A percentile compares a stretch with the other conserved stretches of the same genome.
These are phyloP conservation scores for Knoxdaviesia proteae DNA, from an alignment of 2,329 filamentous ascomycete genomes.

Conservation along the genomic window DNA sequence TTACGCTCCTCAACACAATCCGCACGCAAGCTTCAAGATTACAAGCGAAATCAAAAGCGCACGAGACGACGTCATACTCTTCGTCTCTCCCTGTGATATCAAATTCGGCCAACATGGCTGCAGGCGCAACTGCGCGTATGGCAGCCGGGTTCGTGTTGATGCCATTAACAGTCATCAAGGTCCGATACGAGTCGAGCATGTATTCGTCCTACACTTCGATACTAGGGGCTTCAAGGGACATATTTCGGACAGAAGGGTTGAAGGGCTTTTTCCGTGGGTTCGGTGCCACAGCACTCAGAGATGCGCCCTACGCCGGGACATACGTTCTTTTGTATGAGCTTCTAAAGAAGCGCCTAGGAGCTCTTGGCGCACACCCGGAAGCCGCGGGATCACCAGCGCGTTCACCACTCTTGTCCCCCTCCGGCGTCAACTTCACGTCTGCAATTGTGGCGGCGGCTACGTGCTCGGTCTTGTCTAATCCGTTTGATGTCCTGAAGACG, in stretches of 20 bases:
- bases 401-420: slow-evolving; percentile 1
- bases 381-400: background rate
- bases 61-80: slow-evolving; percentile 19
- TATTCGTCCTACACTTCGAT: slow-evolving; percentile 66
- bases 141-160: slow-evolving; percentile 81
- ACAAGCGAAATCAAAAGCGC: background rate
- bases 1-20: slow-evolving; percentile 67
- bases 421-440: slow-evolving; percentile 62
- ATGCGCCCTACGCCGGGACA: slow-evolving; percentile 89
- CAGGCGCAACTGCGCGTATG: slow-evolving; percentile 66
- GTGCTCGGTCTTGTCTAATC: slow-evolving; percentile 81
- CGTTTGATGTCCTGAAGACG: slow-evolving; percentile 93
- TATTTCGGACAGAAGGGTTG: slow-evolving; percentile 49
- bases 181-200: slow-evolving; percentile 76
- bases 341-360: slow-evolving; percentile 42
- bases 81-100: slow-evolving; percentile 65
- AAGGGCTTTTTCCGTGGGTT: slow-evolving; percentile 85
- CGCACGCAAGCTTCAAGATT: slow-evolving; percentile 18
- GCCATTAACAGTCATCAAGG: slow-evolving; percentile 91
- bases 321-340: slow-evolving; percentile 92
- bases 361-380: slow-evolving; percentile 2
- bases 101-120: slow-evolving; percentile 65
- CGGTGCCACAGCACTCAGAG: slow-evolving; percentile 76
- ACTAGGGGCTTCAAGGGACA: slow-evolving; percentile 50
- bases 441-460: slow-evolving; percentile 61